These are phyloP conservation scores for Lactifluus rugatus DNA, from an alignment of 768 basidiomycete species.

Conservation along the genomic window DNA sequence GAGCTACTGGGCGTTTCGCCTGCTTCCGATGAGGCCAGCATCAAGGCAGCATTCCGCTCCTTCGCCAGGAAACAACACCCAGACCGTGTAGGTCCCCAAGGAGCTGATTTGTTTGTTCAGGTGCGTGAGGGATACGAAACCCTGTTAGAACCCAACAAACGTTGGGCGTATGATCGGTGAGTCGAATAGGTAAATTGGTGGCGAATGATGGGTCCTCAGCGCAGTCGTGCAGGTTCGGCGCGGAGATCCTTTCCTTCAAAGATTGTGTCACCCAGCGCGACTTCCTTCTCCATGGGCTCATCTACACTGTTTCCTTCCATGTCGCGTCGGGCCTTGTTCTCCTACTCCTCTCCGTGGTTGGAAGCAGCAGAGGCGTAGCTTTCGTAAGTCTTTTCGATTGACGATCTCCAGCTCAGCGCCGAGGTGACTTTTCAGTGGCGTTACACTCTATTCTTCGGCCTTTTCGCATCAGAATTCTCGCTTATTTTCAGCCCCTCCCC, in stretches of 20 bases:
- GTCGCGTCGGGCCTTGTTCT: conserved; percentile 48
- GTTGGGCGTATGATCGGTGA: conserved; percentile 83
- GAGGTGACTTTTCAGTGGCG: conserved; percentile 52
- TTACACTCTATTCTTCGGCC: conserved; percentile 55
- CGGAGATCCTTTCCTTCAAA: conserved; percentile 58
- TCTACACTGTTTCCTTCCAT: conserved; percentile 57
- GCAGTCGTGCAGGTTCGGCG: conserved; percentile 52
- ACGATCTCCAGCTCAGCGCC: not conserved
- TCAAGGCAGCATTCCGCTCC: conserved; percentile 64
- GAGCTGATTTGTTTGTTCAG: conserved; percentile 57
- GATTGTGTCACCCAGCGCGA: conserved; percentile 61
- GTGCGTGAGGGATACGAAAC: conserved; percentile 71
- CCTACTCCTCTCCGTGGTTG: conserved; percentile 53
- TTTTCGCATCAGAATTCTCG: conserved; percentile 53
- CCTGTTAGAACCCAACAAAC: conserved; percentile 60
- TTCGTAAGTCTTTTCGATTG: conserved; percentile 39
- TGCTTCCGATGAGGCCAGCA: conserved; percentile 50
- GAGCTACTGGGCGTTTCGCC: conserved; percentile 57
- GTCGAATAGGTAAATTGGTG: conserved; percentile 15
- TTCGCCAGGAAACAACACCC: conserved; percentile 73
- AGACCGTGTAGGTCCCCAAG: conserved; percentile 53
- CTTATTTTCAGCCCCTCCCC: conserved; percentile 55
- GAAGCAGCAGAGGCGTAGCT: conserved; percentile 47
- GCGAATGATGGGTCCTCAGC: not conserved
- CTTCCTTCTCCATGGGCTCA: conserved; percentile 56